phyloP scores from a whole-genome alignment of 768 basidiomycete genomes.

The Hericium rajendrae region DNA sequence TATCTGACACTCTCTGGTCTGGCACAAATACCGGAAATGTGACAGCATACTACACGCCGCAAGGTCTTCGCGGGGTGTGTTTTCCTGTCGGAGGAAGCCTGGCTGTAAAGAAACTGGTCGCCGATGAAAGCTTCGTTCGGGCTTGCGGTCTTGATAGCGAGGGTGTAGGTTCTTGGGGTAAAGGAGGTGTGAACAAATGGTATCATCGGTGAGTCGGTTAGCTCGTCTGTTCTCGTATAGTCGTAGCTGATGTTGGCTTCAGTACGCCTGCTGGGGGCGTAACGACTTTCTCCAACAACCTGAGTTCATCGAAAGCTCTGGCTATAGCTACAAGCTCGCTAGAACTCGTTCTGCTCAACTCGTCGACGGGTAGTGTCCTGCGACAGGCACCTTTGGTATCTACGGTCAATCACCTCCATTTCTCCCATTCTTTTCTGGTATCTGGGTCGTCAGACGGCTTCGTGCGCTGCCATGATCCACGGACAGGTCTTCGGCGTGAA shows the following conservation, averaged over 20 bases:
- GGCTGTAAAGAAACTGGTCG: slow-evolving; percentile 63
- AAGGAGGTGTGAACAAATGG: slow-evolving; percentile 83
- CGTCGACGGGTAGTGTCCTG: slow-evolving; percentile 57
- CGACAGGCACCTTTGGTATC: slow-evolving; percentile 51
- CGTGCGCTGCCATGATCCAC: slow-evolving; percentile 62
- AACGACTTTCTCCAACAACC: slow-evolving; percentile 36
- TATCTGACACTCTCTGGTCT: slow-evolving; percentile 84
- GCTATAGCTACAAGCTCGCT: slow-evolving; percentile 50
- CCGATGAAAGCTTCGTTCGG: slow-evolving; percentile 72
- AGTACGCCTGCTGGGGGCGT: slow-evolving; percentile 25
- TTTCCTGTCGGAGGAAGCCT: slow-evolving; percentile 64
- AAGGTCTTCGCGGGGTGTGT: slow-evolving; percentile 57
- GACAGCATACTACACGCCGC: slow-evolving; percentile 53
- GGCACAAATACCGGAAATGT: slow-evolving; percentile 68
- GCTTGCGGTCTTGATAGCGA: slow-evolving; percentile 50
- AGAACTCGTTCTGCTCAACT: slow-evolving; percentile 63
- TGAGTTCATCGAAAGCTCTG: slow-evolving; percentile 42
- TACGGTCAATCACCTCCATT: slow-evolving; percentile 53
- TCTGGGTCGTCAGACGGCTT: slow-evolving; percentile 68
- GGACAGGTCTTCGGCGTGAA: slow-evolving; percentile 44
- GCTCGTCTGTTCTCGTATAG: slow-evolving; percentile 23
- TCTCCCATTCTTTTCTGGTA: slow-evolving; percentile 52
- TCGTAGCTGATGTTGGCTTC: slow-evolving; percentile 23
- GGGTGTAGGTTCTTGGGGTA: slow-evolving; percentile 72
- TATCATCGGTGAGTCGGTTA: slow-evolving; percentile 50